phyloP scores from a whole-genome alignment of 1,284 basidiomycete species.

The Psilocybe mexicana region DNA sequence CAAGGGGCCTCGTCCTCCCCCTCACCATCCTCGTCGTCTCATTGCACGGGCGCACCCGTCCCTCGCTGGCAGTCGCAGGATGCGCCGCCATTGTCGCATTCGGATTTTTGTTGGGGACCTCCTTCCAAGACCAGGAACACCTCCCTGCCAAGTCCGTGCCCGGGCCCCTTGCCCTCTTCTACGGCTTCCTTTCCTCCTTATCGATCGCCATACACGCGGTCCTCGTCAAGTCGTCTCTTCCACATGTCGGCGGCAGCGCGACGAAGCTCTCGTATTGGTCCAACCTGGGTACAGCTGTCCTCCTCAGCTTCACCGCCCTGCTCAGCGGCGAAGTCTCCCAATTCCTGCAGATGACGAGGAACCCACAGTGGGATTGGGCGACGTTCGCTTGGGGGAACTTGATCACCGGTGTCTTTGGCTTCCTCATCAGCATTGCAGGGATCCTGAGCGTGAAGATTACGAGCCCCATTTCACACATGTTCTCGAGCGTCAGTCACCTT shows the following conservation, averaged over 20 bases:
- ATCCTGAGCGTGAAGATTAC: constrained; percentile 59
- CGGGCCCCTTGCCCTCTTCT: constrained; percentile 45
- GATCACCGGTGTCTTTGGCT: constrained; percentile 58
- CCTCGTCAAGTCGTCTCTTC: constrained; percentile 54
- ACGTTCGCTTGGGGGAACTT: constrained; percentile 51
- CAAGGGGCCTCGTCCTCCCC: constrained; percentile 63
- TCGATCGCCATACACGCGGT: constrained; percentile 61
- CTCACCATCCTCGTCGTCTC: constrained; percentile 57
- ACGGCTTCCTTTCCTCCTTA: constrained; percentile 56
- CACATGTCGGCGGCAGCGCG: constrained; percentile 49
- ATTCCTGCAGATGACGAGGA: constrained; percentile 28
- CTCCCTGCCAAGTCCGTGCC: constrained; percentile 27
- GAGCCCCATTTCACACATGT: constrained; percentile 61
- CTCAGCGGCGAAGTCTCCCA: constrained; percentile 23
- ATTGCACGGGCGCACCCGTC: constrained; percentile 36
- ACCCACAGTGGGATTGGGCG: constrained; percentile 31
- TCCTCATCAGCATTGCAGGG: constrained; percentile 55
- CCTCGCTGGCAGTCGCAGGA: constrained; percentile 39
- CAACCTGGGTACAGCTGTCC: constrained; percentile 48
- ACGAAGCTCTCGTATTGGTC: constrained; percentile 59
- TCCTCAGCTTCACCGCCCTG: constrained; percentile 39
- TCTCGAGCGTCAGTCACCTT: constrained; percentile 48
- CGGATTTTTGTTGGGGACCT: constrained; percentile 51
- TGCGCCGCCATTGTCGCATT: constrained; percentile 50
- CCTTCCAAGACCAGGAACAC: neutral